phyloP scores from a whole-genome alignment of 805 yeast species.

The Pichia rugopelliculosa region DNA sequence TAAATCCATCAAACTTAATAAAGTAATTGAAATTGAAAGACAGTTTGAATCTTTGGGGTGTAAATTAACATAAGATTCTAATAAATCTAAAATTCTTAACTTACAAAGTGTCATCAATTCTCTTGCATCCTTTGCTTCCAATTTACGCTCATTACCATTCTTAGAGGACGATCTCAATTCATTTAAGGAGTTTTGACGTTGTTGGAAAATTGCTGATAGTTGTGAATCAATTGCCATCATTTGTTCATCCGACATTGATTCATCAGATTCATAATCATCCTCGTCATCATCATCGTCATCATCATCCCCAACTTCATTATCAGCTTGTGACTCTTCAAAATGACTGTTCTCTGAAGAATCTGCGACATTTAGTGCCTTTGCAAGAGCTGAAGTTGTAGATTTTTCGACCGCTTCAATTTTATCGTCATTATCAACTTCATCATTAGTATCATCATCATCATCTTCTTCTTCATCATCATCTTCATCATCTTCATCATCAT shows the following conservation, averaged over 20 bases:
- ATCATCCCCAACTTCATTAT: constrained; percentile 31
- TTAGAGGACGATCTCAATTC: constrained; percentile 33
- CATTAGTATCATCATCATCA: constrained; percentile 36
- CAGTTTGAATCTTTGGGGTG: constrained; percentile 36
- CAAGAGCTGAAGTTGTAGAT: constrained; percentile 56
- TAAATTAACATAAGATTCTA: constrained; percentile 52
- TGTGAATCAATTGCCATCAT: constrained; percentile 93
- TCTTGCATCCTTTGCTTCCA: constrained; percentile 71
- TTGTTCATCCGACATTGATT: constrained; percentile 91
- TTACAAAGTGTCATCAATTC: constrained; percentile 76
- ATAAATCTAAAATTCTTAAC: constrained; percentile 65
- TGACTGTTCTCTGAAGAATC: constrained; percentile 21
- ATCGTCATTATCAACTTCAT: constrained; percentile 33
- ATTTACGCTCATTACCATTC: constrained; percentile 56
- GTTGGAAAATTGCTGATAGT: constrained; percentile 74
- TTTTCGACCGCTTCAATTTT: constrained; percentile 28
- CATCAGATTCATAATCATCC: constrained; percentile 52
- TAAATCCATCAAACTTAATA: constrained; percentile 51
- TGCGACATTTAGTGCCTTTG: constrained; percentile 65
- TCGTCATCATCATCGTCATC: constrained; percentile 35
- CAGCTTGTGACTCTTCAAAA: constrained; percentile 24
- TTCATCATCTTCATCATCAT: constrained; percentile 30
- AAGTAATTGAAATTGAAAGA: constrained; percentile 43
- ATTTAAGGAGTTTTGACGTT: constrained; percentile 62
- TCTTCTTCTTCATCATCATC: constrained; percentile 27